A percentile compares a stretch with the other conserved stretches of the same genome.
These are phyloP conservation scores for Phytophthora europaea DNA, from an alignment of 352 stramenopile genomes.

Conservation along the genomic window DNA sequence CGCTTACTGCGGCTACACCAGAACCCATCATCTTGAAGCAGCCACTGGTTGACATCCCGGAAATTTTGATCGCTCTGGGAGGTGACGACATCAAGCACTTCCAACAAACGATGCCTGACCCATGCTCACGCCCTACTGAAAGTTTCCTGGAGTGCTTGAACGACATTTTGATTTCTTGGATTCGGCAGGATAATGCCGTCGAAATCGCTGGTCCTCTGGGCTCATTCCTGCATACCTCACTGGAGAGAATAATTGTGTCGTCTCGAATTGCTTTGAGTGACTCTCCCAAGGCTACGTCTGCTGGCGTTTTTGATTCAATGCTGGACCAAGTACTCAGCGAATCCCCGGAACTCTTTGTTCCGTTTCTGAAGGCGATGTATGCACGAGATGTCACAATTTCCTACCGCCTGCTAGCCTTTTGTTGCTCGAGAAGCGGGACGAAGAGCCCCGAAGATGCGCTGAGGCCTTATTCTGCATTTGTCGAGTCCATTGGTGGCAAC, in stretches of 20 bases:
- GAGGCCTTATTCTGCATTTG: slow-evolving; percentile 71
- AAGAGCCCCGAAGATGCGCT: slow-evolving; percentile 72
- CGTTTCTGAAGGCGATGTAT: slow-evolving; percentile 87
- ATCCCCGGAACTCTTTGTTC: slow-evolving; percentile 72
- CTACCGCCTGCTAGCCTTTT: slow-evolving; percentile 82
- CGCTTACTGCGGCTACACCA: slow-evolving; percentile 24
- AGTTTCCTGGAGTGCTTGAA: slow-evolving; percentile 85
- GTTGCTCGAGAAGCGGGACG: slow-evolving; percentile 60
- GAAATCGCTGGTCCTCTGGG: slow-evolving; percentile 71
- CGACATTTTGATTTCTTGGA: slow-evolving; percentile 88
- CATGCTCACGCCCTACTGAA: slow-evolving; percentile 68
- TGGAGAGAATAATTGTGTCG: slow-evolving; percentile 83
- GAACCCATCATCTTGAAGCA: slow-evolving; percentile 34
- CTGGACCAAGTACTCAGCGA: slow-evolving; percentile 85
- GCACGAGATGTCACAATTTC: slow-evolving; percentile 76
- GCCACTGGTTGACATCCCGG: slow-evolving; percentile 49
- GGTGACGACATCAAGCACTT: slow-evolving; percentile 85
- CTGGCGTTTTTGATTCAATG: slow-evolving; percentile 81
- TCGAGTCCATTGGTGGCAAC: slow-evolving; percentile 61
- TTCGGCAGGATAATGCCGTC: slow-evolving; percentile 77
- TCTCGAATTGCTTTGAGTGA: slow-evolving; percentile 75
- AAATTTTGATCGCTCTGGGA: slow-evolving; percentile 66
- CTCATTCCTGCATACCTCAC: slow-evolving; percentile 67
- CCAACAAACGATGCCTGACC: slow-evolving; percentile 75
- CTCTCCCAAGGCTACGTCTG: slow-evolving; percentile 69